A percentile compares a stretch with the other conserved stretches of the same genome.
These are phyloP conservation scores for Pseudonitzschia multiseries DNA, from an alignment of 108 stramenopile genomes.

Conservation along the genomic window DNA sequence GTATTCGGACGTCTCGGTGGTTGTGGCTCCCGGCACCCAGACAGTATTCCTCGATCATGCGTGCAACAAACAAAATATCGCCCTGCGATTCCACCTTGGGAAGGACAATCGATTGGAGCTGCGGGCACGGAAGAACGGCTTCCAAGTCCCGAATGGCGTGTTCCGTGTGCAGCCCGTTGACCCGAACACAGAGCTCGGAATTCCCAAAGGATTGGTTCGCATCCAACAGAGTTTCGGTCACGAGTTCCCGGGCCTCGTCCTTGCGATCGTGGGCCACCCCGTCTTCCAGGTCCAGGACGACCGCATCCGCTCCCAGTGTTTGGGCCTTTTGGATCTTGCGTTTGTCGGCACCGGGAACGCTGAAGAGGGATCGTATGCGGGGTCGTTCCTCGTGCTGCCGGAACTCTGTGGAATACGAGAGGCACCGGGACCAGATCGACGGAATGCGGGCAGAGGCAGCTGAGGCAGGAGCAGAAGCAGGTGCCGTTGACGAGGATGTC, in stretches of 20 bases:
- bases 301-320: slow-evolving; percentile 22
- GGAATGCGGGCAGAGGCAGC: too few relatives aligned
- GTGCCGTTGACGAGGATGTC: too few relatives aligned
- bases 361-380: slow-evolving; percentile 32
- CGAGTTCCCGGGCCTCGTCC: slow-evolving; percentile 30
- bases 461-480: too few relatives aligned
- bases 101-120: slow-evolving; percentile 33
- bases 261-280: slow-evolving; percentile 39
- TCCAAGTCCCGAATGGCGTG: slow-evolving; percentile 36
- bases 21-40: too few relatives aligned
- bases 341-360: slow-evolving; percentile 34
- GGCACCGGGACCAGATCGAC: too few relatives aligned
- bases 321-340: slow-evolving; percentile 36
- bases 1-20: slow-evolving; percentile 33
- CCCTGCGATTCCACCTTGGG: slow-evolving; percentile 39
- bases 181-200: slow-evolving; percentile 39
- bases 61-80: slow-evolving; percentile 36
- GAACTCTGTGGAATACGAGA: too few relatives aligned
- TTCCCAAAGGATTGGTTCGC: not conserved
- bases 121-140: slow-evolving; percentile 30
- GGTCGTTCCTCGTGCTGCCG: too few relatives aligned
- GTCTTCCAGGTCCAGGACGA: slow-evolving; percentile 49
- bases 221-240: slow-evolving; percentile 25
- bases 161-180: slow-evolving; percentile 44
- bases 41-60: slow-evolving; percentile 20